A percentile compares a stretch with the other conserved stretches of the same genome.
Evolutionary conservation across 768 basidiomycete species (phyloP).

Genomic region (Kwoniella heveanensis): DNA sequence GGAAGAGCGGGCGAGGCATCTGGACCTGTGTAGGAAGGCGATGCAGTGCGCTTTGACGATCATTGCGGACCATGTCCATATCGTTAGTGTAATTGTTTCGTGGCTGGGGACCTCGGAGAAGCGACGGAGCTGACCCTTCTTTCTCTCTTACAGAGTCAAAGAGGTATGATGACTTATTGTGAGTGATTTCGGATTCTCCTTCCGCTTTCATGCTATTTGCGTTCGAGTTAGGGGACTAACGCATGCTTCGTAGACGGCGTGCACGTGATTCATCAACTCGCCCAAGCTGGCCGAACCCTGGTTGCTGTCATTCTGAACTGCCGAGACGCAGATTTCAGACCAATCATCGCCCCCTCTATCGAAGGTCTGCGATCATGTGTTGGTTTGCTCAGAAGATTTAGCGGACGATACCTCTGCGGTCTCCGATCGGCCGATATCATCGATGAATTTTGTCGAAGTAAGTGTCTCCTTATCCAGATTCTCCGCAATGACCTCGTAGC

Average conservation of each 20-base stretch:
- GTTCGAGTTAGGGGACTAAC: too few species aligned
- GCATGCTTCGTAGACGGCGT: constrained; percentile 66
- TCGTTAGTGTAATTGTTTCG: constrained; percentile 61
- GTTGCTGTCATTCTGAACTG: constrained; percentile 85
- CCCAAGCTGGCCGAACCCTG: constrained; percentile 87
- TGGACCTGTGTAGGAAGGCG: constrained; percentile 61
- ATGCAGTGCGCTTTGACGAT: constrained; percentile 80
- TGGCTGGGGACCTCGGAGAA: not conserved
- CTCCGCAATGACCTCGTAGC: constrained; percentile 43
- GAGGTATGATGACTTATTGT: constrained; percentile 92
- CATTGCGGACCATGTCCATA: constrained; percentile 76
- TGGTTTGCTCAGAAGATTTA: constrained; percentile 81
- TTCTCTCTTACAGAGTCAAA: constrained; percentile 59
- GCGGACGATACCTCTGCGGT: constrained; percentile 88
- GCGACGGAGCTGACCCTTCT: not conserved
- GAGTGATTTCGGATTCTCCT: too few species aligned
- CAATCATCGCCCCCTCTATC: constrained; percentile 75
- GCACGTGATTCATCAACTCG: constrained; percentile 92
- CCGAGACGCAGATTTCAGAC: constrained; percentile 74
- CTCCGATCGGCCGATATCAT: constrained; percentile 86
- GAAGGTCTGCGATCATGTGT: constrained; percentile 87
- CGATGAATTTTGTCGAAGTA: constrained; percentile 86
- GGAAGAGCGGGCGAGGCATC: constrained; percentile 63
- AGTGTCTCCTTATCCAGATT: constrained; percentile 56
- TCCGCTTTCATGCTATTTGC: too few species aligned